Evolutionary conservation across 805 yeast genomes (phyloP).

Genomic region (Zygosaccharomyces gambellarensis): DNA sequence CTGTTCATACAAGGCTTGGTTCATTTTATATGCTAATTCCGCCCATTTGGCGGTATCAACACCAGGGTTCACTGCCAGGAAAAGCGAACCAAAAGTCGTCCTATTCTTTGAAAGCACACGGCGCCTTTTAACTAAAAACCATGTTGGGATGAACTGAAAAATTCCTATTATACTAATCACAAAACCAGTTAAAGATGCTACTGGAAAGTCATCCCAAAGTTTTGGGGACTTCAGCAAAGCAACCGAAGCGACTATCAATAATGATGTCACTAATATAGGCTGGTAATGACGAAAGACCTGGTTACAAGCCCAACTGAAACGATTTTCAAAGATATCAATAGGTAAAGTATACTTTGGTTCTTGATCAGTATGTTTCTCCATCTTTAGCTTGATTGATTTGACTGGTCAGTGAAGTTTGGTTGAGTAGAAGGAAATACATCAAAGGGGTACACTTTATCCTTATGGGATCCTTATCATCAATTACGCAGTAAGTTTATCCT

Average conservation of each 20-base stretch:
- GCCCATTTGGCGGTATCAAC: neutral
- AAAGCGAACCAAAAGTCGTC: neutral
- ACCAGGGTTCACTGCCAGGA: neutral
- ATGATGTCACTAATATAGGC: neutral
- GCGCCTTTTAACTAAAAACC: neutral
- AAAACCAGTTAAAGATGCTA: neutral
- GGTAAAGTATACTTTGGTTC: neutral
- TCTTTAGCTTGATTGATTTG: neutral
- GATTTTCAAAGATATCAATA: neutral
- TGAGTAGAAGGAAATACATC: neutral
- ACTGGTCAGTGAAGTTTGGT: neutral
- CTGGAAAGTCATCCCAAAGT: neutral
- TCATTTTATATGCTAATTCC: conserved; percentile 1
- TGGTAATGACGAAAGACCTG: neutral
- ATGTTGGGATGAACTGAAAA: neutral
- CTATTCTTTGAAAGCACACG: neutral
- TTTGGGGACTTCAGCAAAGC: neutral
- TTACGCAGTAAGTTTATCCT: too few relatives aligned
- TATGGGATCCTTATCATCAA: too few relatives aligned
- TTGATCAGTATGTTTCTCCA: neutral
- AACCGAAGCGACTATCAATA: neutral
- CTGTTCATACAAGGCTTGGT: neutral
- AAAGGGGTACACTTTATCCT: too few relatives aligned
- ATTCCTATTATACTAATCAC: neutral
- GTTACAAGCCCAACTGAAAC: neutral